These are phyloP conservation scores for Tuber indicum DNA, from an alignment of 495 filamentous ascomycete genomes.

Conservation along the genomic window DNA sequence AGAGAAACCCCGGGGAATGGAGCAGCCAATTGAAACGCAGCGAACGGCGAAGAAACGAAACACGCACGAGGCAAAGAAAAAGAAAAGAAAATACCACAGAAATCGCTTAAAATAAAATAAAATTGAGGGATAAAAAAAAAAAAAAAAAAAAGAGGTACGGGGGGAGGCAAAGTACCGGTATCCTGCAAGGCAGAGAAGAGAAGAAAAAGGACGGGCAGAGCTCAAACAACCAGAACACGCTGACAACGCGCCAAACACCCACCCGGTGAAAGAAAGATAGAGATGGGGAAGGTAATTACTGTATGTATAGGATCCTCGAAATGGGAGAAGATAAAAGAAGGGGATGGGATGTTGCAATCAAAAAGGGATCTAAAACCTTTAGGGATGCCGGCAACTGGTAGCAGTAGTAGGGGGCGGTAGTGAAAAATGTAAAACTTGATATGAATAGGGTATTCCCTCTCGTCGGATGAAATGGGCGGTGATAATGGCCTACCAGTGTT, in stretches of 20 bases:
- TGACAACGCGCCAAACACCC: background rate
- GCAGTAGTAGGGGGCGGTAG: background rate
- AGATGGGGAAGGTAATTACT: background rate
- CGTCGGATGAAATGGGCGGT: background rate
- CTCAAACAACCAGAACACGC: background rate
- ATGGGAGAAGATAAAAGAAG: background rate
- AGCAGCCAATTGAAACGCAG: background rate
- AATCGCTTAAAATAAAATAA: background rate
- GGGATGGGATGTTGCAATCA: background rate
- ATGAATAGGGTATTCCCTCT: background rate
- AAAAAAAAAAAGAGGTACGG: background rate
- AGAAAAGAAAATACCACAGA: background rate
- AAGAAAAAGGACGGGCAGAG: background rate
- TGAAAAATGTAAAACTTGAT: background rate
- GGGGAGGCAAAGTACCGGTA: background rate
- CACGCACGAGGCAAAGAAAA: slow-evolving; percentile 1
- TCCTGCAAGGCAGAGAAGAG: too few relatives aligned
- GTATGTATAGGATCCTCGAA: background rate
- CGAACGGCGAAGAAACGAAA: background rate
- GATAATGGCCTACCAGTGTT: background rate
- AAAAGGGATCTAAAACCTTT: background rate
- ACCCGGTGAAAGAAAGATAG: background rate
- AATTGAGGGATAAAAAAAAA: background rate
- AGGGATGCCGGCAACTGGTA: background rate
- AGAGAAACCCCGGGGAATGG: background rate